Evolutionary conservation across 805 yeast genomes (phyloP).

Genomic region (Metschnikowia continentalis): DNA sequence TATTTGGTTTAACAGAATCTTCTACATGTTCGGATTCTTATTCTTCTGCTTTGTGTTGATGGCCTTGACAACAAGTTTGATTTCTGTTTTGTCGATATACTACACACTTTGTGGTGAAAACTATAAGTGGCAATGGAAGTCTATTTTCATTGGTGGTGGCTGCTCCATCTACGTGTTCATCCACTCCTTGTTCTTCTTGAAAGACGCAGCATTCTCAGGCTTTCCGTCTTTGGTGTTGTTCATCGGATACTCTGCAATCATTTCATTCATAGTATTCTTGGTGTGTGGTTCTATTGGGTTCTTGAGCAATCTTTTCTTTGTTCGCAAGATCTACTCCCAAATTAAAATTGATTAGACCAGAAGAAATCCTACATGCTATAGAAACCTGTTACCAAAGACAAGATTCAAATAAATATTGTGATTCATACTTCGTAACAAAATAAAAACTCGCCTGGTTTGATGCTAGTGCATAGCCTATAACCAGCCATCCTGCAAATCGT

Average conservation of each 20-base stretch:
- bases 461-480: conserved; percentile 8
- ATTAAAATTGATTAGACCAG: conserved; percentile 67
- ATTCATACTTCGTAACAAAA: conserved; percentile 1
- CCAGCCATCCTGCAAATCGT: conserved; percentile 38
- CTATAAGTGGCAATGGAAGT: conserved; percentile 97
- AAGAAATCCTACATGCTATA: not conserved
- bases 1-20: conserved; percentile 89
- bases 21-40: conserved; percentile 96
- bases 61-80: conserved; percentile 75
- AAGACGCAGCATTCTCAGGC: conserved; percentile 63
- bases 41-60: conserved; percentile 83
- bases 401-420: not conserved
- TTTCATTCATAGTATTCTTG: conserved; percentile 67
- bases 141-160: conserved; percentile 83
- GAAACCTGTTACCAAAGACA: not conserved
- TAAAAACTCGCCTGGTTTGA: not conserved
- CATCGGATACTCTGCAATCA: conserved; percentile 74
- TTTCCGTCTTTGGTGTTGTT: conserved; percentile 73
- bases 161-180: conserved; percentile 79
- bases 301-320: conserved; percentile 65
- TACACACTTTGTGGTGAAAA: conserved; percentile 85
- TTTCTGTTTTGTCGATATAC: conserved; percentile 76
- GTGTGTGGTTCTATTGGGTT: conserved; percentile 89
- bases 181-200: conserved; percentile 67
- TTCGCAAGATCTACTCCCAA: conserved; percentile 73